Base-by-base conservation (phyloP, 108 stramenopile genomes). In the Nitzschia palea region DNA sequence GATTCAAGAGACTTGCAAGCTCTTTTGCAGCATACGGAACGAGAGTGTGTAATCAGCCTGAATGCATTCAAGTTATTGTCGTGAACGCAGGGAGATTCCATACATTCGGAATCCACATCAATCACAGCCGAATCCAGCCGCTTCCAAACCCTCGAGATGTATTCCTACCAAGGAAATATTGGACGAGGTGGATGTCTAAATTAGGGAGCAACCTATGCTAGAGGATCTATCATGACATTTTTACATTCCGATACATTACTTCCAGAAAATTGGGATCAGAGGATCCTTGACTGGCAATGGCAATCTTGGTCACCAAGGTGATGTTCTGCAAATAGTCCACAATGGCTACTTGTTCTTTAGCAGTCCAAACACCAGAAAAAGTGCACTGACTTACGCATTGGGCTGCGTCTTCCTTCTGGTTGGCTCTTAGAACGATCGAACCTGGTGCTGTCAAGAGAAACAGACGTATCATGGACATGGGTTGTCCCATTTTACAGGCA, bases 131-230 rank as follows among this genome's bases (percentile, higher is more conserved):
- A n/a, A n/a, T n/a, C n/a, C n/a, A 40, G 37, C 37, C 12, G 37
- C 37, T 12, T 40, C 12, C 10, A 40, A 12, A 40, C 10, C 6
- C 12, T 40, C 6, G 12, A 10, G 12, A 12, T n/a, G n/a, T n/a
- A n/a, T n/a, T n/a, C n/a, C n/a, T 86, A 80, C 45, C 54, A 34
- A 0, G 76, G 60, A 4, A 84, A 85, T n/a, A 84, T 86, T 28
- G 93, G 93, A 40, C 84, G 93, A 25, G 93, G 93, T 43, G 84
- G 86, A 5, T 87, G 86, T 55, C 62, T 90, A 22, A 94, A 94
- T 70, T 82, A 62, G 65, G 93, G 93, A 17, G 93, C 89, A 4
- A 27, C 43, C 4, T 44, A 74, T 55, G 86, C 89, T 15, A 37
- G 62, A 23, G 93, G 93, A 20, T 32, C 64, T 0, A 80, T 90